Evolutionary conservation across 176 grass and related monocot genomes (phyloP).

Genomic region (Thinopyrum elongatum): DNA sequence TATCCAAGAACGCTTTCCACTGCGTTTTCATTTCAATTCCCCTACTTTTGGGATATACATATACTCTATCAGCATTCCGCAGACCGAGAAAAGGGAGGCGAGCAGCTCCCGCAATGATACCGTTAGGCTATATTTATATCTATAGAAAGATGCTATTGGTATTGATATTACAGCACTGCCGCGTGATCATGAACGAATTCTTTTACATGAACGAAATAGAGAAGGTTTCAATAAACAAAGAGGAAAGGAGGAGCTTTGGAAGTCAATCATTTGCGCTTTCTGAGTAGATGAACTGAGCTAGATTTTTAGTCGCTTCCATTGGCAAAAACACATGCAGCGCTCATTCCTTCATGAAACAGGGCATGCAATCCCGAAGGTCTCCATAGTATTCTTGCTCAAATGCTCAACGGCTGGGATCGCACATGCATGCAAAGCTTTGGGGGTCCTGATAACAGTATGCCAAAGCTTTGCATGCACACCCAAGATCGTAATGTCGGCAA

Average conservation of each 20-base stretch:
- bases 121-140: not conserved
- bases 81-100: conserved; percentile 7
- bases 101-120: conserved; percentile 46
- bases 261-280: conserved; percentile 50
- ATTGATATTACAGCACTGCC: conserved; percentile 26
- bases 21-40: conserved; percentile 20
- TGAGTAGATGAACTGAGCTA: conserved; percentile 21
- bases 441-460: not conserved
- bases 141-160: conserved; percentile 28
- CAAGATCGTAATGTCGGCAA: conserved; percentile 28
- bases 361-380: not conserved
- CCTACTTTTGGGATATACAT: conserved; percentile 31
- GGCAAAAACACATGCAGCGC: conserved; percentile 16
- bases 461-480: not conserved
- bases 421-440: not conserved
- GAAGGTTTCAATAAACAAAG: not conserved
- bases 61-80: conserved; percentile 17
- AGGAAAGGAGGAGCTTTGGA: conserved; percentile 25
- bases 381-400: not conserved
- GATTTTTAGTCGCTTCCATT: conserved; percentile 23
- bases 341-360: not conserved
- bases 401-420: not conserved
- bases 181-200: conserved; percentile 25
- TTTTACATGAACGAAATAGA: conserved; percentile 6
- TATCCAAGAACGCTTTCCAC: conserved; percentile 29